Conservation (phyloP, 495 filamentous ascomycete genomes). For the Daldinia vernicosa region DNA sequence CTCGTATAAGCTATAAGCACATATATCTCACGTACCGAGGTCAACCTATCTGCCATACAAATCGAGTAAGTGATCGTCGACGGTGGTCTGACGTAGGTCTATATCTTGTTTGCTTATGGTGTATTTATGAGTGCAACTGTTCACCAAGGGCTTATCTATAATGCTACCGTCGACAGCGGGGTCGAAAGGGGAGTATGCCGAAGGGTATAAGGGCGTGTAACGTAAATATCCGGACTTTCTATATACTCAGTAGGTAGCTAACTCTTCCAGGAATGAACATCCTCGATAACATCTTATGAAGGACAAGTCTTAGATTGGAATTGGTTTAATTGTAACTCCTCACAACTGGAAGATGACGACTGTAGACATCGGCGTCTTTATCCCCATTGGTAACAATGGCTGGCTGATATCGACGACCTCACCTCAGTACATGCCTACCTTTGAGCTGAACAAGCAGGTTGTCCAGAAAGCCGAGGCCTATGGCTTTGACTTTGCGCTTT, state of each 20-base stretch:
- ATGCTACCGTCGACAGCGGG: slow-evolving; percentile 2
- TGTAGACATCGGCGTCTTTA: slow-evolving; percentile 46
- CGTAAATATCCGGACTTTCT: neutral
- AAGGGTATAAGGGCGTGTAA: neutral
- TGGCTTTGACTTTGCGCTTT: slow-evolving; percentile 47
- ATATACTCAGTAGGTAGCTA: neutral
- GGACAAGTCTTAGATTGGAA: neutral
- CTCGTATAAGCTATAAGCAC: neutral
- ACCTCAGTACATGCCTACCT: slow-evolving; percentile 47
- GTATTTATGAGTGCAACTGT: neutral
- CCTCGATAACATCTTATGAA: neutral
- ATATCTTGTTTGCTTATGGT: neutral
- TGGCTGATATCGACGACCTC: slow-evolving; percentile 47
- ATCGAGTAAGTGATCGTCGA: neutral
- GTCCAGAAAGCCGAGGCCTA: slow-evolving; percentile 48
- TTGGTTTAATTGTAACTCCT: neutral
- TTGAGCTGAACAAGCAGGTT: slow-evolving; percentile 47
- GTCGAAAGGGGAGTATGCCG: neutral
- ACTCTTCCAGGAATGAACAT: neutral
- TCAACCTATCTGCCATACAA: neutral
- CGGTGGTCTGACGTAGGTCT: neutral
- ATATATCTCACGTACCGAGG: neutral
- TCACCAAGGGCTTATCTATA: slow-evolving; percentile 19
- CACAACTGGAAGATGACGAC: slow-evolving; percentile 7
- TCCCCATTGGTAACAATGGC: slow-evolving; percentile 49